Conservation (phyloP, 768 basidiomycete genomes). For the Fomitopsis serialis region DNA sequence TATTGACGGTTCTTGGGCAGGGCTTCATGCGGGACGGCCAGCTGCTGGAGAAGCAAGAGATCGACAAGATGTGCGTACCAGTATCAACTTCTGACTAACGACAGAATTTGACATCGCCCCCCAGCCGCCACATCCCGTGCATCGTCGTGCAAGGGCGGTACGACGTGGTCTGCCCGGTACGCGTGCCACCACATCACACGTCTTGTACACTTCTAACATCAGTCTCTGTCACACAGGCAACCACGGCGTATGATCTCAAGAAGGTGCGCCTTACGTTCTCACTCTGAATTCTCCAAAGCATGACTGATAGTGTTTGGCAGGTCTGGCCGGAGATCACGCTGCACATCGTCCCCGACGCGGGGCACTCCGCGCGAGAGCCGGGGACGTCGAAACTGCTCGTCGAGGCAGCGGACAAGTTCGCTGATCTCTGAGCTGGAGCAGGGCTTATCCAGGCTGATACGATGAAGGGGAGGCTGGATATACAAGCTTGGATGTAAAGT, state of each 20-base stretch:
- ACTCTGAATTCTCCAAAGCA: background rate
- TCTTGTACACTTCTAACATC: background rate
- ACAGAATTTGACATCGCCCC: background rate
- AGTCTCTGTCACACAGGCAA: conserved; percentile 44
- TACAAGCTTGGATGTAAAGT: too few species aligned
- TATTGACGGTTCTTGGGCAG: conserved; percentile 29
- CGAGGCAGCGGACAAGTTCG: conserved; percentile 47
- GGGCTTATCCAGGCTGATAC: too few species aligned
- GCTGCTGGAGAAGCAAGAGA: conserved; percentile 74
- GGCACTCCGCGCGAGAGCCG: conserved; percentile 76
- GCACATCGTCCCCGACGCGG: conserved; percentile 77
- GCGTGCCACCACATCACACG: background rate
- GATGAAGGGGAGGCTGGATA: too few species aligned
- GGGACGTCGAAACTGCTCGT: conserved; percentile 67
- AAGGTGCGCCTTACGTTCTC: conserved; percentile 33
- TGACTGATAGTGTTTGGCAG: conserved; percentile 19
- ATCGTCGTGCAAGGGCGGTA: conserved; percentile 84
- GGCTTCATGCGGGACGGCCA: conserved; percentile 89
- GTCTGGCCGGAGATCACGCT: conserved; percentile 78
- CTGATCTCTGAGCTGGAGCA: conserved; percentile 29
- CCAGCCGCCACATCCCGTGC: conserved; percentile 82
- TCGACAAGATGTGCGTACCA: conserved; percentile 75
- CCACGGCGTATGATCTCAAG: conserved; percentile 77
- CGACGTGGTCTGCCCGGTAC: conserved; percentile 82
- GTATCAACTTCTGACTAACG: background rate